phyloP scores from a whole-genome alignment of 306 rosid genomes.

The Abrus pulchellus region DNA sequence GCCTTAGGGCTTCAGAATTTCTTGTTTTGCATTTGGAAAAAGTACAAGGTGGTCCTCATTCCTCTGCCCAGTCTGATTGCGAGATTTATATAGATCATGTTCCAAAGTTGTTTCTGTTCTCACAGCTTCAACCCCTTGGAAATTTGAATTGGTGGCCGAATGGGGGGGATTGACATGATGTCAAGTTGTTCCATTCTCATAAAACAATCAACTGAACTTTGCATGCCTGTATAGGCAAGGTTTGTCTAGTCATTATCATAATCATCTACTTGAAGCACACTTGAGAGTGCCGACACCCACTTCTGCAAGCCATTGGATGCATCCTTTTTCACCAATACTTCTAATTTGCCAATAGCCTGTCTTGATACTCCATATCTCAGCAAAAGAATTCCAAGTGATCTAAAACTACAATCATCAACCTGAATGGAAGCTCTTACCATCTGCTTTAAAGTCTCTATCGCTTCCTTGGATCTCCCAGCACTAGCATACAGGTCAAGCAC shows the following conservation, averaged over 20 bases:
- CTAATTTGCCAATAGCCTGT: slow-evolving; percentile 74
- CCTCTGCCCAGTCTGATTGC: slow-evolving; percentile 27
- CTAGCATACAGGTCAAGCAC: slow-evolving; percentile 72
- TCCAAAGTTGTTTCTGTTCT: slow-evolving; percentile 9
- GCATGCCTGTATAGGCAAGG: slow-evolving; percentile 2
- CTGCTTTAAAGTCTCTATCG: slow-evolving; percentile 62
- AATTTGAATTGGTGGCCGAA: not conserved
- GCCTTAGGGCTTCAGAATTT: slow-evolving; percentile 4
- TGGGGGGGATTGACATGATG: slow-evolving; percentile 13
- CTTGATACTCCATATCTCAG: slow-evolving; percentile 81
- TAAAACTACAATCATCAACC: slow-evolving; percentile 69
- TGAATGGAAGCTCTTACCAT: slow-evolving; percentile 64
- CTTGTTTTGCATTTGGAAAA: slow-evolving; percentile 2
- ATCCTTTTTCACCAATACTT: slow-evolving; percentile 62
- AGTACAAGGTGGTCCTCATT: slow-evolving; percentile 19
- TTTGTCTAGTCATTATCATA: slow-evolving; percentile 52
- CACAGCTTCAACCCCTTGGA: slow-evolving; percentile 27
- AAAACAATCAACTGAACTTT: slow-evolving; percentile 6
- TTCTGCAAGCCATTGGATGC: slow-evolving; percentile 64
- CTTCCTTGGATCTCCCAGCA: slow-evolving; percentile 83
- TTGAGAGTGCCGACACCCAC: slow-evolving; percentile 78
- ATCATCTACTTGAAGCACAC: slow-evolving; percentile 65
- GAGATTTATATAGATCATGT: slow-evolving; percentile 2
- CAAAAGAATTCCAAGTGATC: slow-evolving; percentile 73
- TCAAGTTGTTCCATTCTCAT: slow-evolving; percentile 7